A percentile compares a stretch with the other conserved stretches of the same genome.
Evolutionary conservation across 176 grass and related monocot species (phyloP).

Genomic region (Otatea glauca): DNA sequence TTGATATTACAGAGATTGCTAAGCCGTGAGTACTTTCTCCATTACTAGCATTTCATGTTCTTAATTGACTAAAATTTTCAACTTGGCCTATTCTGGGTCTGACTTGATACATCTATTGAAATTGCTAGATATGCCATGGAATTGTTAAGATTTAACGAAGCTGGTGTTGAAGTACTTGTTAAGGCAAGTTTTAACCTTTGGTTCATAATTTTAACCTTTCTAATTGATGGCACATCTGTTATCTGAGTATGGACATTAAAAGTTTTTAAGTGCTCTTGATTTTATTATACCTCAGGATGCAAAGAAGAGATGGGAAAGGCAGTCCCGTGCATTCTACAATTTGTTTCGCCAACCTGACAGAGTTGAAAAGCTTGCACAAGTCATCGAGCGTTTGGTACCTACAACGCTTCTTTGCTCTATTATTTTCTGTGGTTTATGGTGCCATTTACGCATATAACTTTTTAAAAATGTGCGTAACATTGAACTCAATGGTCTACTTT

Average conservation of each 20-base stretch:
- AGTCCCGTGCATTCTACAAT: slow-evolving; percentile 95
- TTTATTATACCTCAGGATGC: slow-evolving; percentile 63
- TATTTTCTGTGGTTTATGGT: slow-evolving; percentile 21
- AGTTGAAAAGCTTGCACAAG: slow-evolving; percentile 93
- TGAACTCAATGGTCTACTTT: neutral
- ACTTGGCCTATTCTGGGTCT: slow-evolving; percentile 12
- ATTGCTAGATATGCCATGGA: slow-evolving; percentile 86
- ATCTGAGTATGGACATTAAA: slow-evolving; percentile 21
- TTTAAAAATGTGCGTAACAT: neutral
- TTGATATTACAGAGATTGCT: slow-evolving; percentile 99
- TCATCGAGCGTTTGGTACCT: slow-evolving; percentile 83
- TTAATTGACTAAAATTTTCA: slow-evolving; percentile 14
- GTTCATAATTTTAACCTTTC: slow-evolving; percentile 9
- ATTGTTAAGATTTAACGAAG: slow-evolving; percentile 93
- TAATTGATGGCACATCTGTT: slow-evolving; percentile 5
- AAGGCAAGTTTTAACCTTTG: slow-evolving; percentile 67
- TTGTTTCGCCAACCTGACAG: slow-evolving; percentile 94
- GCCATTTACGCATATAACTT: slow-evolving; percentile 15
- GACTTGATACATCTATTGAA: slow-evolving; percentile 47
- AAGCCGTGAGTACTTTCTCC: slow-evolving; percentile 78
- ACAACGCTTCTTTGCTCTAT: neutral
- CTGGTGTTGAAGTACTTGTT: slow-evolving; percentile 87
- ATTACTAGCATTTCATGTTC: slow-evolving; percentile 29
- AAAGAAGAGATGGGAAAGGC: slow-evolving; percentile 95
- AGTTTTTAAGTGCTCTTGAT: slow-evolving; percentile 25